Evolutionary conservation across 805 yeast genomes (phyloP), one percentile per base, ranked within the genome.

Genomic region (Ogataea populi-albae): DNA sequence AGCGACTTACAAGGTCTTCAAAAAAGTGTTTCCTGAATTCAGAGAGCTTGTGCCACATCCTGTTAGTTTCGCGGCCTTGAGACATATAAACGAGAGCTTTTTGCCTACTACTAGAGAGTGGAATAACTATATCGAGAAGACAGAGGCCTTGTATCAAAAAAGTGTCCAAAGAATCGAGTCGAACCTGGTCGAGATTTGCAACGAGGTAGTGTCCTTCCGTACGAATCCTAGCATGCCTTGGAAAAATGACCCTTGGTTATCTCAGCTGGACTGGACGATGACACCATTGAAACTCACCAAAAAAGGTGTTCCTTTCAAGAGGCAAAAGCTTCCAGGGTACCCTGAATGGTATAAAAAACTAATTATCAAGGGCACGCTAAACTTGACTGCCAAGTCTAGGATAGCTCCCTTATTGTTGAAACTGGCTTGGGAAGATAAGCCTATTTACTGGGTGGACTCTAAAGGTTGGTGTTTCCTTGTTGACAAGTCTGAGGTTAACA

Each of bases 381-480:
- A 68, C 23, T 60, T 93, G 10, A 77, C 93, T 0, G 75, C 85
- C 1, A 72, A 86, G 35, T 71, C 95, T 0, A 67, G 98, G 46
- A 64, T 79, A 4, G 75, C 95, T 0, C 91, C 97, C 0, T 52
- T 89, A 4, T 60, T 93, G 22, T 67, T 93, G 38, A 76, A 80
- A 41, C 65, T 93, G 34, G 75, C 80, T 20, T 93, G 96, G 96
- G 95, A 88, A 47, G 81, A 78, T 0, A 71, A 73, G 40, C 96
- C 98, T 0, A 69, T 91, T 2, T 65, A 77, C 6, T 91, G 98
- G 97, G 69, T 81, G 0, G 80, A 81, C 31, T 53, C 71, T 3
- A 63, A 71, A 39, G 98, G 99, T 0, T 93, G 98, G 97, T 84
- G 95, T 50, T 88, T 93, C 53, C 65, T 77, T 34, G 86, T 79